Conservation (phyloP, 257 asterid species). For the Solanum clarkiae region DNA sequence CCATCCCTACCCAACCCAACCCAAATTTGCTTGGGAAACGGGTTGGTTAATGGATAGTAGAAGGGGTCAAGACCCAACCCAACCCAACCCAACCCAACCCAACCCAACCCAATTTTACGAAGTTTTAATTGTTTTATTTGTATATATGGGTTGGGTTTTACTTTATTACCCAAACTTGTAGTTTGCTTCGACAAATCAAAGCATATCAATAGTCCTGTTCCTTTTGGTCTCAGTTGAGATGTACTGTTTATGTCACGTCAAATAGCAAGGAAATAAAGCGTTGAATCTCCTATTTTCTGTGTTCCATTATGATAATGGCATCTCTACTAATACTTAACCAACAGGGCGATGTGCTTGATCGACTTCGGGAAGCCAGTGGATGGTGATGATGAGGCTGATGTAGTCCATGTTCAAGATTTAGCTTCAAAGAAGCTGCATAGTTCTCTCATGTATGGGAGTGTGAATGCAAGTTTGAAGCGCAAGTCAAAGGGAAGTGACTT, state of each 20-base stretch:
- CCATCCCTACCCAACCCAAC: too few relatives aligned
- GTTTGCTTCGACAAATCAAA: not conserved
- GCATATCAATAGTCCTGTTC: not conserved
- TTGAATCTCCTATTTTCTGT: not conserved
- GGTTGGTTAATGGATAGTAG: too few relatives aligned
- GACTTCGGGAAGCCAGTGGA: slow-evolving; percentile 78
- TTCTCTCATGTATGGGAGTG: slow-evolving; percentile 20
- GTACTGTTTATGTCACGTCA: not conserved
- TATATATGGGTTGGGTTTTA: too few relatives aligned
- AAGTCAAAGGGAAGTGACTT: slow-evolving; percentile 32
- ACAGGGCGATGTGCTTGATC: slow-evolving; percentile 79
- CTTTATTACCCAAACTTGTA: not conserved
- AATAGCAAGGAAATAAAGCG: not conserved
- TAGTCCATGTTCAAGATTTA: slow-evolving; percentile 25
- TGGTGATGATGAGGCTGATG: slow-evolving; percentile 31
- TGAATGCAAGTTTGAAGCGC: slow-evolving; percentile 48
- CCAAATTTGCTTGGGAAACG: too few relatives aligned
- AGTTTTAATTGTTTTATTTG: too few relatives aligned
- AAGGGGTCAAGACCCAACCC: too few relatives aligned
- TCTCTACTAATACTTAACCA: not conserved
- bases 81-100: too few relatives aligned
- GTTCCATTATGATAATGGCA: not conserved
- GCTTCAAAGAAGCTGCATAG: slow-evolving; percentile 21
- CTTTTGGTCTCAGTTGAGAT: not conserved
- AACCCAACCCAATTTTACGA: too few relatives aligned